Evolutionary conservation across 2,329 filamentous ascomycete genomes (phyloP).

Genomic region (Colletotrichum tropicicola): DNA sequence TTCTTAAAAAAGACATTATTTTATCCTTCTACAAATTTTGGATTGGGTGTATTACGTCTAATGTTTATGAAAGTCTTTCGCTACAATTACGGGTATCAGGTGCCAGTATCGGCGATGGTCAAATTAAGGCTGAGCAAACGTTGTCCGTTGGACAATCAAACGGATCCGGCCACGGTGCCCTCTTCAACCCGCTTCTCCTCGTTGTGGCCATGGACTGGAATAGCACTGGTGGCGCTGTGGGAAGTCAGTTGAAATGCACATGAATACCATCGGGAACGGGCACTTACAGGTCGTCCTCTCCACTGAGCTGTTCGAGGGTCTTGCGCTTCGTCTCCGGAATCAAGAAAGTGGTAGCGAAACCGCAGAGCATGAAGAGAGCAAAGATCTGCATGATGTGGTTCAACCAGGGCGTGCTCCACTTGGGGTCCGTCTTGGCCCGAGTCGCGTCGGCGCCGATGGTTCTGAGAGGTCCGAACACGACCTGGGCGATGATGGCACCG

Average conservation of each 20-base stretch:
- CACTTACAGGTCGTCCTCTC: conserved; percentile 40
- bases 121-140: background rate
- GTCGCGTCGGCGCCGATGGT: conserved; percentile 51
- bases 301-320: conserved; percentile 59
- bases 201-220: conserved; percentile 16
- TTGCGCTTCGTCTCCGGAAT: conserved; percentile 52
- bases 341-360: conserved; percentile 49
- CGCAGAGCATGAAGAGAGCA: conserved; percentile 60
- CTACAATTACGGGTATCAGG: conserved; percentile 14
- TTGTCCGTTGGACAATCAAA: background rate
- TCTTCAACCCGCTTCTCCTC: conserved; percentile 30
- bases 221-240: conserved; percentile 8
- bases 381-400: conserved; percentile 37
- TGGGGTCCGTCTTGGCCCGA: conserved; percentile 41
- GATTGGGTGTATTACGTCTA: conserved; percentile 10
- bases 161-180: conserved; percentile 10
- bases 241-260: background rate
- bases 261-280: background rate
- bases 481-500: conserved; percentile 61
- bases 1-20: no score
- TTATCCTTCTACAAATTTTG: no score
- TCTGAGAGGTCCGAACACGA: conserved; percentile 57
- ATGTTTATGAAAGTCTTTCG: background rate
- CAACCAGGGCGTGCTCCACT: conserved; percentile 29
- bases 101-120: background rate